Conservation (phyloP, 345 rosid genomes). For the Citrus medica region DNA sequence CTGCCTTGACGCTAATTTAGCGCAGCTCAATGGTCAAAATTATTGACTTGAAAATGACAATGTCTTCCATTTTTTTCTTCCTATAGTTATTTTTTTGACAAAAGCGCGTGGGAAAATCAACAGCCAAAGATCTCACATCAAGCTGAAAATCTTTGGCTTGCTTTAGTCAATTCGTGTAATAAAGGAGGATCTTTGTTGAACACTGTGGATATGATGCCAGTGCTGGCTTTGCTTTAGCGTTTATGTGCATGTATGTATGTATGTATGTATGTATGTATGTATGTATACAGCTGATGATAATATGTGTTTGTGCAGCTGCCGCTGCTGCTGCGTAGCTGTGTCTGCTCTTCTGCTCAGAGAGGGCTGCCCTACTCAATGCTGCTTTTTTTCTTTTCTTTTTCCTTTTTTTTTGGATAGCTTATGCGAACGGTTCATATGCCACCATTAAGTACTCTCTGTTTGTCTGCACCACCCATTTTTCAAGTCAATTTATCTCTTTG, state of each 20-base stretch:
- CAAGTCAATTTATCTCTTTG: not conserved
- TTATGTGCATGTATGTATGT: too few relatives aligned
- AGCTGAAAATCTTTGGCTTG: not conserved
- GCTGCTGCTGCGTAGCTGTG: not conserved
- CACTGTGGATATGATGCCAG: conserved; percentile 14
- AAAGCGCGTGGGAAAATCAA: not conserved
- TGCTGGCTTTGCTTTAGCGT: not conserved
- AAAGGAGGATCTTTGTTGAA: conserved; percentile 4
- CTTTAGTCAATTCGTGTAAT: conserved; percentile 17
- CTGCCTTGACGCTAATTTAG: too few relatives aligned
- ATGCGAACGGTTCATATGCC: conserved; percentile 14
- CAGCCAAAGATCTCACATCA: not conserved
- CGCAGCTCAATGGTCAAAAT: not conserved
- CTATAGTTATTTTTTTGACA: too few relatives aligned
- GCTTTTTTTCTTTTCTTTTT: not conserved
- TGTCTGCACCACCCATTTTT: conserved; percentile 9
- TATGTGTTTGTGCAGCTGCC: not conserved
- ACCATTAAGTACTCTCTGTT: conserved; percentile 4
- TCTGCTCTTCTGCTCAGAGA: conserved; percentile 11
- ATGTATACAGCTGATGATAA: not conserved
- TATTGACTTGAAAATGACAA: not conserved
- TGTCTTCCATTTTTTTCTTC: not conserved
- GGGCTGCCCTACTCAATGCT: conserved; percentile 8
- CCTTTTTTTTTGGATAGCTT: not conserved
- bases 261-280: too few relatives aligned